Evolutionary conservation across 768 basidiomycete genomes (phyloP).

Genomic region (Leucogyrophana mollusca): DNA sequence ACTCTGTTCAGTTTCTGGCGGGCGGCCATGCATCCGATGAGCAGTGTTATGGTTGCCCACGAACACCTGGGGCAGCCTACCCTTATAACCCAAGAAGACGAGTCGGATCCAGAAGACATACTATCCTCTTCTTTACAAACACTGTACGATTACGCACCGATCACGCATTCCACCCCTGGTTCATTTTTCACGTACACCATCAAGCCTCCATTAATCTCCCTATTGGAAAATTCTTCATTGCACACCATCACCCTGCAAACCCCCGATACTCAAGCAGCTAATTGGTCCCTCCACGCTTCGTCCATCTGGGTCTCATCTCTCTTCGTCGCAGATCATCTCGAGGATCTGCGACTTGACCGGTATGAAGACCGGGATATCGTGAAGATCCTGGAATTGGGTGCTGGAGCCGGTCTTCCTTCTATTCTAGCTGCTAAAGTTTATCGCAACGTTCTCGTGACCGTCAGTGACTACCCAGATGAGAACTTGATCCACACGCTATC

Average conservation of each 20-base stretch:
- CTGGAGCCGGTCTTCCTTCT: slow-evolving; percentile 72
- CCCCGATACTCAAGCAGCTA: slow-evolving; percentile 64
- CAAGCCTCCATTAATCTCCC: slow-evolving; percentile 10
- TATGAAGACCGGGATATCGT: slow-evolving; percentile 21
- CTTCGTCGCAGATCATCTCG: slow-evolving; percentile 65
- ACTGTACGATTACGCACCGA: slow-evolving; percentile 61
- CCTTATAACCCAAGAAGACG: not conserved
- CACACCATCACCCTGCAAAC: slow-evolving; percentile 45
- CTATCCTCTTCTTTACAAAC: slow-evolving; percentile 61
- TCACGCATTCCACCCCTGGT: slow-evolving; percentile 58
- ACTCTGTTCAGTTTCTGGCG: too few species aligned
- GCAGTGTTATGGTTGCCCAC: too few species aligned
- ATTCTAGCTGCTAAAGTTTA: slow-evolving; percentile 59
- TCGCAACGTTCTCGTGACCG: slow-evolving; percentile 41
- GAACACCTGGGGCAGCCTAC: too few species aligned
- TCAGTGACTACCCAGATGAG: slow-evolving; percentile 74
- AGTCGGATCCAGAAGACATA: slow-evolving; percentile 59
- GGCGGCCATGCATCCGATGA: too few species aligned
- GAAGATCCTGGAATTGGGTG: slow-evolving; percentile 68
- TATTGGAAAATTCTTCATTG: slow-evolving; percentile 8
- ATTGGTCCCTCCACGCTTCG: slow-evolving; percentile 78
- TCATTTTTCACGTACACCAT: slow-evolving; percentile 47
- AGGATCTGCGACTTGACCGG: slow-evolving; percentile 39
- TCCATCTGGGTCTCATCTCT: slow-evolving; percentile 73
- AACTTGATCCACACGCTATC: slow-evolving; percentile 54